A percentile compares a stretch with the other conserved stretches of the same genome.
These are phyloP conservation scores for Exserohilum rostratum DNA, from an alignment of 2,329 filamentous ascomycete genomes.

Conservation along the genomic window DNA sequence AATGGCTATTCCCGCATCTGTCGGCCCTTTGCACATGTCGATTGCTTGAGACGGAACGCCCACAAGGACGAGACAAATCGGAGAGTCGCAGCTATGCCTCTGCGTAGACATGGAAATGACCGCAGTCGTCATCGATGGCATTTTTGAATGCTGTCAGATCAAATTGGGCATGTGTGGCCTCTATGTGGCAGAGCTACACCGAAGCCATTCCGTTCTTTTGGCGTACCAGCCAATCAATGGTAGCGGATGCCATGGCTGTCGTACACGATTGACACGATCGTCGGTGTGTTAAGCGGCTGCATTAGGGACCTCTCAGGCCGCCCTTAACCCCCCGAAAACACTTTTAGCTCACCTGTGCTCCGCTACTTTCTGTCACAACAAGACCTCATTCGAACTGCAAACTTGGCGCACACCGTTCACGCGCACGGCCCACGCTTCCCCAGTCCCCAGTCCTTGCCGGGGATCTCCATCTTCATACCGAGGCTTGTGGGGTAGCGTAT, in stretches of 20 bases:
- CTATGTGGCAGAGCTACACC: not conserved
- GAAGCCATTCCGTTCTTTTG: not conserved
- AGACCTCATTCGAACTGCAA: not conserved
- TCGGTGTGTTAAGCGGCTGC: not conserved
- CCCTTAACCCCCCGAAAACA: not conserved
- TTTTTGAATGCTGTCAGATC: not conserved
- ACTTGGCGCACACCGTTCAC: not conserved
- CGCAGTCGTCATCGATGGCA: not conserved
- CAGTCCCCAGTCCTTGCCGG: not conserved
- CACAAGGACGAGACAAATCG: too few relatives aligned
- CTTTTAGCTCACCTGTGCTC: not conserved
- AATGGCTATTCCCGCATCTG: too few relatives aligned
- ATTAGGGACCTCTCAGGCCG: not conserved
- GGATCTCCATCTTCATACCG: not conserved
- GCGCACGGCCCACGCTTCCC: not conserved
- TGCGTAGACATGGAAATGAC: not conserved
- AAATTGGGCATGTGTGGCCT: not conserved
- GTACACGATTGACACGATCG: not conserved
- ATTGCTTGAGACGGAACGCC: not conserved
- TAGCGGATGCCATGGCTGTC: not conserved
- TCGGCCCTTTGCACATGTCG: not conserved
- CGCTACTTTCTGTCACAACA: not conserved
- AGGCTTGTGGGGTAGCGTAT: conserved; percentile 7
- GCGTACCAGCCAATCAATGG: not conserved
- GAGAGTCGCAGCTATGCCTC: not conserved